Evolutionary conservation across 305 asterid species (phyloP), one percentile per base, ranked within the genome.

Genomic region (Withania somnifera): DNA sequence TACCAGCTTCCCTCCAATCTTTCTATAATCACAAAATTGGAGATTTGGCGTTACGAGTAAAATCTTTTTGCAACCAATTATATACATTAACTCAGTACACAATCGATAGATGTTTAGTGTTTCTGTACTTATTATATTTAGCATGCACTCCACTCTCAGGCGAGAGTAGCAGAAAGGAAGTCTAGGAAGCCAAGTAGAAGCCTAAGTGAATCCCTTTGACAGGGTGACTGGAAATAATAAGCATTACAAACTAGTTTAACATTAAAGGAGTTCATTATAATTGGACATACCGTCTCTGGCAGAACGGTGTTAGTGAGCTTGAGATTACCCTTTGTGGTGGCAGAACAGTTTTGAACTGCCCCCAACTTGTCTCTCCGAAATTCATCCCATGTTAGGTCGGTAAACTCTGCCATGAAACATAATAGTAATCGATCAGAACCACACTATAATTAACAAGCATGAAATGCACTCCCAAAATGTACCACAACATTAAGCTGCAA

Each of bases 331-430:
- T 79, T 93, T 32, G 84, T 82, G 68, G 98, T 96, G 73, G 99
- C 99, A 52, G 98, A 96, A 87, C 99, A 96, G 89, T 96, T 93
- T 84, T 96, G 98, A 86, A 98, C 93, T 64, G 98, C 99, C 84
- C 99, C 99, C 84, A 96, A 79, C 76, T 77, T 89, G 54, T 93
- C 91, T 79, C 69, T 88, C 7, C 86, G 91, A 90, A 96, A 96
- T 88, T 96, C 98, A 2, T 93, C 97, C 99, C 99, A 96, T 30
- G 97, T 93, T 97, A 93, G 42, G 84, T 96, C 99, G 84, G 97
- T 67, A 86, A 93, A 96, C 89, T 87, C 98, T 95, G 92, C 84
- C 82, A 47, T 54, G 28, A 66, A 81, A 51, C 83, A 63, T n/a
- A 17, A 32, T 88, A 26, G 1, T 36, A 6, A 66, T 2, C n/a